phyloP scores from a whole-genome alignment of 495 filamentous ascomycete species.

The Hypoxylon intermedium region DNA sequence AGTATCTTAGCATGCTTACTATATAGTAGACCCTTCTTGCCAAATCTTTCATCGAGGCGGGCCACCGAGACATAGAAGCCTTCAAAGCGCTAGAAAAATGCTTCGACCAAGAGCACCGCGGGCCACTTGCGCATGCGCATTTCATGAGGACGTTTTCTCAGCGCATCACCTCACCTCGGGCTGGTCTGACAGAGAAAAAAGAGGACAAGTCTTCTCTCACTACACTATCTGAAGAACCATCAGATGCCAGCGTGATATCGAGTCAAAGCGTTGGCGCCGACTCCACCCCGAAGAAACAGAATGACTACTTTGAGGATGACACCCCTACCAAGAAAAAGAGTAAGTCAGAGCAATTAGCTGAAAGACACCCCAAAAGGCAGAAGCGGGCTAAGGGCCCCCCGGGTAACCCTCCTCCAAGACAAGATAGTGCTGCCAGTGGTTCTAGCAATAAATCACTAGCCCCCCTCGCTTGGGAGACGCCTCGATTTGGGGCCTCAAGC shows the following conservation, averaged over 20 bases:
- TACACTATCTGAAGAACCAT: constrained; percentile 37
- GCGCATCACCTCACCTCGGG: constrained; percentile 57
- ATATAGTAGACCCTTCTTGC: constrained; percentile 64
- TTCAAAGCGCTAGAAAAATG: constrained; percentile 72
- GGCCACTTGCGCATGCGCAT: constrained; percentile 66
- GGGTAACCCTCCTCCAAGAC: constrained; percentile 34
- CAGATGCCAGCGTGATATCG: constrained; percentile 32
- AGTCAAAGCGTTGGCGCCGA: constrained; percentile 19
- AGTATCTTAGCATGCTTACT: constrained; percentile 63
- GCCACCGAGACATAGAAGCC: constrained; percentile 68
- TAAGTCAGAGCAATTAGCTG: constrained; percentile 41
- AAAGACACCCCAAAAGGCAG: constrained; percentile 43
- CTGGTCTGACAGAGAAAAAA: constrained; percentile 51
- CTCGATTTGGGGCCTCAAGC: constrained; percentile 32
- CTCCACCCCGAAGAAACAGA: constrained; percentile 19
- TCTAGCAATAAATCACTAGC: constrained; percentile 17
- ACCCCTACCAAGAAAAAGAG: constrained; percentile 49
- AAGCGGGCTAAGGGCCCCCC: constrained; percentile 41
- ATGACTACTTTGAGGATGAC: constrained; percentile 40
- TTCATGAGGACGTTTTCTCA: constrained; percentile 73
- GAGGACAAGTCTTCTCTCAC: constrained; percentile 37
- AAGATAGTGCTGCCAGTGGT: constrained; percentile 24
- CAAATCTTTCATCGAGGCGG: constrained; percentile 72
- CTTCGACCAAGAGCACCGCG: constrained; percentile 69
- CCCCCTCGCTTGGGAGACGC: constrained; percentile 38